Percentiles rank a stretch among this genome's conserved stretches.
phyloP scores from a whole-genome alignment of 1,284 basidiomycete genomes.

The Austroboletus niveus region DNA sequence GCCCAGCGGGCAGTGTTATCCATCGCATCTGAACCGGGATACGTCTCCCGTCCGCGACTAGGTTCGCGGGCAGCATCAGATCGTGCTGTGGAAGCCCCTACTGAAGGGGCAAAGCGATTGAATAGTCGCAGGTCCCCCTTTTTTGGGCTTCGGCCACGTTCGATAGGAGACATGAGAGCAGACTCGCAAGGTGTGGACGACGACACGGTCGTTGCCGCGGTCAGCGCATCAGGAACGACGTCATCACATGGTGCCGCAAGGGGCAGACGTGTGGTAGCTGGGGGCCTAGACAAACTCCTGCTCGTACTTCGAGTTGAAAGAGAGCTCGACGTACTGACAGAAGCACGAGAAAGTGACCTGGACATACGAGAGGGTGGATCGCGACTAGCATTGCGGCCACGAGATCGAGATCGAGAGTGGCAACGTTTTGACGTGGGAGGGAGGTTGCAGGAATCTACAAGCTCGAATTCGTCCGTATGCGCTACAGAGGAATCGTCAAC shows the following conservation, averaged over 20 bases:
- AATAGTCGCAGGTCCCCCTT: slow-evolving; percentile 38
- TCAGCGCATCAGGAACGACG: slow-evolving; percentile 14
- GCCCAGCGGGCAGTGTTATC: slow-evolving; percentile 32
- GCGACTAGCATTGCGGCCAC: slow-evolving; percentile 3
- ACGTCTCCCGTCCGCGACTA: slow-evolving; percentile 14
- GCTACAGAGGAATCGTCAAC: slow-evolving; percentile 29
- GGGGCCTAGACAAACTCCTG: slow-evolving; percentile 28
- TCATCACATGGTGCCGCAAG: slow-evolving; percentile 18
- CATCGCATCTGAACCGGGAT: slow-evolving; percentile 21
- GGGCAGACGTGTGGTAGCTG: slow-evolving; percentile 13
- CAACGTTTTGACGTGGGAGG: slow-evolving; percentile 10
- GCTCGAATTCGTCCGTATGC: slow-evolving; percentile 30
- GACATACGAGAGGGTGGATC: slow-evolving; percentile 17
- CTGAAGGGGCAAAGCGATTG: slow-evolving; percentile 28
- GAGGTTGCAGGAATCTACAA: slow-evolving; percentile 18
- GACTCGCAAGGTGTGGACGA: slow-evolving; percentile 28
- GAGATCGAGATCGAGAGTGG: slow-evolving; percentile 19
- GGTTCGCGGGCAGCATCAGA: slow-evolving; percentile 24
- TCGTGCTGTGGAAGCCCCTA: slow-evolving; percentile 24
- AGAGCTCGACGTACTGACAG: slow-evolving; percentile 35
- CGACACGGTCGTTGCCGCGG: slow-evolving; percentile 22
- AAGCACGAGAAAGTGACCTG: slow-evolving; percentile 45
- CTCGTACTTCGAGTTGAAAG: slow-evolving; percentile 35
- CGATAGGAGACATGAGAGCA: slow-evolving; percentile 31
- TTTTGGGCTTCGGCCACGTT: slow-evolving; percentile 41